Percentiles rank a stretch among this genome's conserved stretches.
These are phyloP conservation scores for Chaetomium strumarium DNA, from an alignment of 2,329 filamentous ascomycete genomes.

Conservation along the genomic window DNA sequence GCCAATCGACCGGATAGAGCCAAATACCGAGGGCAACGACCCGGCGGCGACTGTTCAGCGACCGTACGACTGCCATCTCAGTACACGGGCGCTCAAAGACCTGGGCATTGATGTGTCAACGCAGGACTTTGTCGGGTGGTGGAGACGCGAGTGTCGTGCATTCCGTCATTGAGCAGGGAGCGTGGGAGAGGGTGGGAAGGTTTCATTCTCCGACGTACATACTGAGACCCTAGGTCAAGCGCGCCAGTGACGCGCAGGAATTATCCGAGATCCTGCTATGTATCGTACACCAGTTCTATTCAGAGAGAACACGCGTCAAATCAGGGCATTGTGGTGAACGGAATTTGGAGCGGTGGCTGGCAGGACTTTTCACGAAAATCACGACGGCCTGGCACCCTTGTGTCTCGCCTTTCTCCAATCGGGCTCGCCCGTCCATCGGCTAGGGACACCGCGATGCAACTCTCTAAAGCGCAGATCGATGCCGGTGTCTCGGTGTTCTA, in stretches of 20 bases:
- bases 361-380: not conserved
- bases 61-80: slow-evolving; percentile 84
- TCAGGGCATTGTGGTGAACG: not conserved
- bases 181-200: too few species aligned
- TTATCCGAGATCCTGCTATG: not conserved
- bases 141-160: slow-evolving; percentile 59
- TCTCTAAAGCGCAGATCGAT: not conserved
- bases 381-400: slow-evolving; percentile 3
- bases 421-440: not conserved
- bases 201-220: too few species aligned
- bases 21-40: slow-evolving; percentile 67
- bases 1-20: slow-evolving; percentile 59
- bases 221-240: not conserved
- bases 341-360: slow-evolving; percentile 7
- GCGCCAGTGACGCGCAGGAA: not conserved
- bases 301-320: not conserved
- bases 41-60: slow-evolving; percentile 66
- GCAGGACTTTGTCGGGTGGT: slow-evolving; percentile 74
- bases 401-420: slow-evolving; percentile 1
- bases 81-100: slow-evolving; percentile 65
- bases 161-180: slow-evolving; percentile 45
- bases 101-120: slow-evolving; percentile 70
- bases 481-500: not conserved
- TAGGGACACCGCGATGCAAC: not conserved
- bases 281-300: not conserved